Conservation (phyloP, 2,329 filamentous ascomycete genomes). For the Pleurostoma richardsiae region DNA sequence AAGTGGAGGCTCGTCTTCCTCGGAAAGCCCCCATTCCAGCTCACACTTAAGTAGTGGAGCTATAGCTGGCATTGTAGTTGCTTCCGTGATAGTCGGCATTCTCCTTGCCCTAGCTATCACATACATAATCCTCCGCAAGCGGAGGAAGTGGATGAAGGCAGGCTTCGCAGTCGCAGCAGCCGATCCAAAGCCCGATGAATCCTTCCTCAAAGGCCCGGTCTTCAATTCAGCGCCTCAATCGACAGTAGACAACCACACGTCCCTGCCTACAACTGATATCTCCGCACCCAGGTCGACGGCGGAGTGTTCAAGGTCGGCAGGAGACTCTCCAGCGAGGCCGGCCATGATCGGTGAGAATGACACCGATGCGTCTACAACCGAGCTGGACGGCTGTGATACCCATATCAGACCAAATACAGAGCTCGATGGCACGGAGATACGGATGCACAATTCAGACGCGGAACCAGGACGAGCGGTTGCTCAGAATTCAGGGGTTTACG, state of each 20-base stretch:
- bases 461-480: constrained; percentile 5
- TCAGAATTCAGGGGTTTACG: constrained; percentile 15
- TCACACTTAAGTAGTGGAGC: constrained; percentile 12
- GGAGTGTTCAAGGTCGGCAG: constrained; percentile 4
- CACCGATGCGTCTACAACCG: constrained; percentile 2
- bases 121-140: constrained; percentile 12
- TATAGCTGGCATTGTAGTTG: constrained; percentile 19
- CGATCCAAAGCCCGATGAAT: constrained; percentile 15
- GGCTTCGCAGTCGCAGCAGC: constrained; percentile 10
- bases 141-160: constrained; percentile 13
- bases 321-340: constrained; percentile 3
- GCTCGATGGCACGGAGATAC: constrained; percentile 14
- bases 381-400: constrained; percentile 11
- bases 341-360: neutral
- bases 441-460: constrained; percentile 6
- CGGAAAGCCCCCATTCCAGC: constrained; percentile 6
- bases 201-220: constrained; percentile 20
- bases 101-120: constrained; percentile 9
- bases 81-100: constrained; percentile 7
- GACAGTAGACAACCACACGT: constrained; percentile 13
- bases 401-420: constrained; percentile 8
- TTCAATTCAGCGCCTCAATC: constrained; percentile 16
- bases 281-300: constrained; percentile 8
- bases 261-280: constrained; percentile 13
- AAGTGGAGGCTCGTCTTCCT: neutral